Base-by-base conservation (phyloP, 768 basidiomycete species). In the Boletus vermiculosoides region DNA sequence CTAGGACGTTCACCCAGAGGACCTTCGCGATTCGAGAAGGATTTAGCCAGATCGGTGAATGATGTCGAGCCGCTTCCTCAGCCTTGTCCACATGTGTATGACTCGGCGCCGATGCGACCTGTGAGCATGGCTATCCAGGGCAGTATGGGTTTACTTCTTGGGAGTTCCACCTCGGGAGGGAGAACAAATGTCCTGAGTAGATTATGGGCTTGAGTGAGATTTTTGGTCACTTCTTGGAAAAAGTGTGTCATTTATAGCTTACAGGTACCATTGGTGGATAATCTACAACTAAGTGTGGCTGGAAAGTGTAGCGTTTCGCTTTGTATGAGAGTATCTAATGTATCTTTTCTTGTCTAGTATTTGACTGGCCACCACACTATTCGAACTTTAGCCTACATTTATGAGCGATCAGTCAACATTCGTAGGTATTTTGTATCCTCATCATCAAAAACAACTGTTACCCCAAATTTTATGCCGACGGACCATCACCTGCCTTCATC, bases 11-110 rank as follows among this genome's bases (percentile, higher is more conserved):
- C 78, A 3, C 76, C 87, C 4, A 78, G 87, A 23, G 77, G 83
- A 60, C 80, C 88, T 18, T 91, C 88, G 13, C 86, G 87, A 37
- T 88, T 90, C 67, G 89, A 92, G 68, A 83, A 85, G 45, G 87
- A 92, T 57, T 75, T 92, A 50, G 80, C 82, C 57, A 79, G 78
- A 51, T 79, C 84, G 61, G 23, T 78, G 79, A 56, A 48, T 79
- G 49, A 74, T 57, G 33, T 72, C 75, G 15, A 72, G 69, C 66
- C 71, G 11, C 76, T 92, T n/a, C 76, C 79, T 8, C 88, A 91
- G 67, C 90, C 90, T 3, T 86, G 83, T 56, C 88, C 89, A 10
- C 90, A 92, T 69, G 86, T 90, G 1, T 90, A 81, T 62, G 90
- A 92, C 67, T 83, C 85, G 18, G 79, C 84, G 18, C 85, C 87